Evolutionary conservation across 441 rosid species (phyloP).

Genomic region (Biscutella laevigata): DNA sequence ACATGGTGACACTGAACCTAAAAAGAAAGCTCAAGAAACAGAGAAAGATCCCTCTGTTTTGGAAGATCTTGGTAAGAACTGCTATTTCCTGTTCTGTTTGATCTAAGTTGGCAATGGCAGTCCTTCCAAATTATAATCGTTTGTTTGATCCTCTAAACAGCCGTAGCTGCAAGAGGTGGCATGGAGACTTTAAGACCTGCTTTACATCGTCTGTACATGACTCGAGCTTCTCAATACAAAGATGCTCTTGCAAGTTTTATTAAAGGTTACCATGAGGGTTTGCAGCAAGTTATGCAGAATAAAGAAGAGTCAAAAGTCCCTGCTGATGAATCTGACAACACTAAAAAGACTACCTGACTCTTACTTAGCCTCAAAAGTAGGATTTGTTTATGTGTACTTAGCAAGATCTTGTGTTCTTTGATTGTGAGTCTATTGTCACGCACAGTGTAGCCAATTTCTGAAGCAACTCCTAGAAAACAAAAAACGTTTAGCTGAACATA

Average conservation of each 20-base stretch:
- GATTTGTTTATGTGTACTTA: background rate
- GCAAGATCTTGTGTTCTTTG: slow-evolving; percentile 7
- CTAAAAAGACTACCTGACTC: slow-evolving; percentile 33
- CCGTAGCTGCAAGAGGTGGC: slow-evolving; percentile 86
- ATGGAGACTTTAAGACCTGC: slow-evolving; percentile 84
- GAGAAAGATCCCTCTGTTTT: slow-evolving; percentile 59
- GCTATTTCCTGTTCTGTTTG: too few species aligned
- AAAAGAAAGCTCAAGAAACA: slow-evolving; percentile 26
- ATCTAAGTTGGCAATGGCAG: background rate
- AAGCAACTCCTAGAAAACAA: background rate
- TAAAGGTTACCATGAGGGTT: slow-evolving; percentile 78
- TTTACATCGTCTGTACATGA: slow-evolving; percentile 76
- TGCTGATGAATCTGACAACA: slow-evolving; percentile 27
- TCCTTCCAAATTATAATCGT: background rate
- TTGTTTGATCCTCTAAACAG: slow-evolving; percentile 24
- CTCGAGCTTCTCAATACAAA: slow-evolving; percentile 70
- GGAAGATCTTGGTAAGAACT: slow-evolving; percentile 72
- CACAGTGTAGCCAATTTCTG: slow-evolving; percentile 8
- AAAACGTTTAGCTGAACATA: background rate
- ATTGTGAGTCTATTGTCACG: slow-evolving; percentile 5
- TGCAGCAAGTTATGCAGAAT: slow-evolving; percentile 59
- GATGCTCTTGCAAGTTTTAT: slow-evolving; percentile 72
- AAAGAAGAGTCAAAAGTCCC: slow-evolving; percentile 38
- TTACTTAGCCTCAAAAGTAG: background rate
- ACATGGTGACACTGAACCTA: slow-evolving; percentile 26